Percentiles rank a stretch among this genome's conserved stretches.
Evolutionary conservation across 305 asterid genomes (phyloP).

Genomic region (Fraxinus nigra): DNA sequence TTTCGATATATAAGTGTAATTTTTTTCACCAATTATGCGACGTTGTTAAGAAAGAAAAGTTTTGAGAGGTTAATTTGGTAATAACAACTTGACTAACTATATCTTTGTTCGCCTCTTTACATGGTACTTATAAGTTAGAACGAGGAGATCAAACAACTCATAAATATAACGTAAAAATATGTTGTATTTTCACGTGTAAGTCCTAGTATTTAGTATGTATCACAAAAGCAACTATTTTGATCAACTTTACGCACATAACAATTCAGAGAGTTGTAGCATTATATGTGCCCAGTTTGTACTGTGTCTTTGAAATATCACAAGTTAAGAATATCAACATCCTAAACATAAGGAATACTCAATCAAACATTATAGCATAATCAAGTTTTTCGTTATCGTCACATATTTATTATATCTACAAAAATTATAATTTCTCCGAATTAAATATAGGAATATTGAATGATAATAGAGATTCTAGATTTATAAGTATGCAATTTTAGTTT

Average conservation of each 20-base stretch:
- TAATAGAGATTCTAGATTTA: not conserved
- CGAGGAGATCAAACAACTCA: not conserved
- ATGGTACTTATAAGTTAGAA: not conserved
- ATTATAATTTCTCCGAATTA: not conserved
- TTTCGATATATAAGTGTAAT: not conserved
- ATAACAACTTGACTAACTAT: not conserved
- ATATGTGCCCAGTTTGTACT: not conserved
- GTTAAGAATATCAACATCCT: not conserved
- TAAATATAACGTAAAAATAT: not conserved
- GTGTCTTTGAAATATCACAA: not conserved
- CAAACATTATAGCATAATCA: not conserved
- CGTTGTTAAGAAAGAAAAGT: not conserved
- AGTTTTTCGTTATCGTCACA: not conserved
- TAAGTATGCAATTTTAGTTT: not conserved
- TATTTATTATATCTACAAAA: not conserved
- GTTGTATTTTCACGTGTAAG: not conserved
- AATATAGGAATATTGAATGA: not conserved
- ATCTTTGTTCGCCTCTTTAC: not conserved
- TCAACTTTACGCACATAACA: not conserved
- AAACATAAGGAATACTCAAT: not conserved
- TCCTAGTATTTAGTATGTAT: not conserved
- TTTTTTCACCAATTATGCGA: not conserved
- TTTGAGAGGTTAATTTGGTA: not conserved
- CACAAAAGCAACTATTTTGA: not conserved
- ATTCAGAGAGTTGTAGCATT: not conserved